Evolutionary conservation across 495 filamentous ascomycete species (phyloP), one percentile per base, ranked within the genome.

Genomic region (Aspergillus nanangensis): DNA sequence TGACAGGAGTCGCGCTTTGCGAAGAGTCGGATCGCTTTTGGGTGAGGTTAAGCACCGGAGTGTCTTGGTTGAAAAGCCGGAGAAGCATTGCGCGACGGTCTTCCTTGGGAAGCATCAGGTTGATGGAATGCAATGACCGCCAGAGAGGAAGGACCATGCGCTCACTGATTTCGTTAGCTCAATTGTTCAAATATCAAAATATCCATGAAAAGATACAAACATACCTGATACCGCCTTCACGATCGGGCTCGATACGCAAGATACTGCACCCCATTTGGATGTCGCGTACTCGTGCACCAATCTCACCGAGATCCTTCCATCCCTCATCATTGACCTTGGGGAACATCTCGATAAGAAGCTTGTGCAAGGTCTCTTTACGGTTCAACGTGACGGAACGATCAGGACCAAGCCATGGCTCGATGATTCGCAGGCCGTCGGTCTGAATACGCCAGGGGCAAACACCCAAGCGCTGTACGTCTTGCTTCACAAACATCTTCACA

Each of bases 401-500:
- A 43, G 83, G 77, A 7, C 92, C 92, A 14, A 96, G 79, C 79
- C 90, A 96, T 15, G 87, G 83, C 60, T 94, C 86, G 33, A 94
- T 70, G 42, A 97, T 87, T 10, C 82, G 80, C 67, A 98, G 74
- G 0, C 93, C 93, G 61, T 98, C 93, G 17, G 81, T 87, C 75
- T 98, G 93, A 53, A 98, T 92, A 14, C 93, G 80, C 93, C 93
- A 98, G 27, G 82, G 78, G 71, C 90, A 95, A 15, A 91, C 85
- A 33, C 86, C 84, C 34, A 77, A 80, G 20, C 80, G 83, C 53
- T 95, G 92, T 0, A 87, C 86, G 55, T 97, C 91, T 58, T 98
- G 93, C 69, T 92, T 93, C 65, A 97, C 88, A 64, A 96, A 97
- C 83, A 96, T 96, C 70, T 95, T 95, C 21, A 98, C 88, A 48